Evolutionary conservation across 2,329 filamentous ascomycete genomes (phyloP).

Genomic region (Fusarium liriodendri): DNA sequence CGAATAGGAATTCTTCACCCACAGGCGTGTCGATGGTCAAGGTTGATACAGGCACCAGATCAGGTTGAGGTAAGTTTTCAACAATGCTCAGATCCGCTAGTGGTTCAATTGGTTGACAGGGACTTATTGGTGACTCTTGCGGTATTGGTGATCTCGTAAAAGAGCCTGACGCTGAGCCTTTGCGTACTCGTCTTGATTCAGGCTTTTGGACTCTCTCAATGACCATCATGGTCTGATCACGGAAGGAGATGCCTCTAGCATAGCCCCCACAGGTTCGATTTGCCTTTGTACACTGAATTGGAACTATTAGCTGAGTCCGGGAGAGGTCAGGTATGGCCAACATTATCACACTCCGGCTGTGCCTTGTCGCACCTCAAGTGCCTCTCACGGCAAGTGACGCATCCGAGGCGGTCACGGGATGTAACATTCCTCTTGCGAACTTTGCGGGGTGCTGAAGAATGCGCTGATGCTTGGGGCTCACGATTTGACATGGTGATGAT

Average conservation of each 20-base stretch:
- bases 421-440: background rate
- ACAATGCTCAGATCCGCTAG: background rate
- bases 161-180: background rate
- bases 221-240: background rate
- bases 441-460: background rate
- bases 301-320: background rate
- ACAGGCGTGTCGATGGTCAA: background rate
- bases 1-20: background rate
- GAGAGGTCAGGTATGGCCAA: background rate
- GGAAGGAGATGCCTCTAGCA: background rate
- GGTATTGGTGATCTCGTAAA: background rate
- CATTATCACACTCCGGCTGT: background rate
- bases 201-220: background rate
- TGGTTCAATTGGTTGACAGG: background rate
- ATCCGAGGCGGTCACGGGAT: background rate
- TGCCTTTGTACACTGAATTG: background rate
- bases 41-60: background rate
- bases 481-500: background rate
- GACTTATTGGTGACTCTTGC: background rate
- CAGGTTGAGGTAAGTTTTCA: background rate
- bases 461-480: background rate
- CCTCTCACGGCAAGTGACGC: background rate
- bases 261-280: background rate
- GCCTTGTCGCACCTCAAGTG: background rate
- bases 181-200: background rate